Conservation (phyloP, 192 early-diverging fungal species). For the Allomyces arbusculus region DNA sequence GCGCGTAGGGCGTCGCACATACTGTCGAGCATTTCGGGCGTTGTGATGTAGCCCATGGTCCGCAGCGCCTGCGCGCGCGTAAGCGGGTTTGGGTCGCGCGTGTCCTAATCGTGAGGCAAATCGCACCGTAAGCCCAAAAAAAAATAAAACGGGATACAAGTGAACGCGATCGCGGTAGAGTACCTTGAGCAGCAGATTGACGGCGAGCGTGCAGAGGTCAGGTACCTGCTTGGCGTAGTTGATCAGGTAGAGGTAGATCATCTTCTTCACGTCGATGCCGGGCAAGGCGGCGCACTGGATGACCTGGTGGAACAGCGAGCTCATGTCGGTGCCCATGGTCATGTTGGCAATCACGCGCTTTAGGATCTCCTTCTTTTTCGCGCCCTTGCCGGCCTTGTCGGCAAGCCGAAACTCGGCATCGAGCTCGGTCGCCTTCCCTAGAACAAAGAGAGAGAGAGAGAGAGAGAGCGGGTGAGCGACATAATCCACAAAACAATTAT, state of each 20-base stretch:
- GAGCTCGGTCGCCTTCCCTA: constrained; percentile 75
- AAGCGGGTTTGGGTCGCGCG: constrained; percentile 76
- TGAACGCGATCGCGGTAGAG: too few relatives aligned
- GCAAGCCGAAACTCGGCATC: constrained; percentile 66
- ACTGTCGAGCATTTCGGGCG: constrained; percentile 70
- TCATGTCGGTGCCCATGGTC: constrained; percentile 99
- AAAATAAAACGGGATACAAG: too few relatives aligned
- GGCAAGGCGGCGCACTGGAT: constrained; percentile 79
- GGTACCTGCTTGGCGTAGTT: constrained; percentile 86
- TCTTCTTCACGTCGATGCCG: constrained; percentile 64
- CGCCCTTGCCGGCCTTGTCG: constrained; percentile 58
- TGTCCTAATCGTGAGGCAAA: constrained; percentile 33
- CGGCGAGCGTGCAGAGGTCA: constrained; percentile 80
- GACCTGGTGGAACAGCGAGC: constrained; percentile 75
- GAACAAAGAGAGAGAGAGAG: too few relatives aligned
- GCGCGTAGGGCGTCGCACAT: constrained; percentile 69
- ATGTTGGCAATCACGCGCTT: constrained; percentile 98
- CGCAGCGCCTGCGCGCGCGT: constrained; percentile 87
- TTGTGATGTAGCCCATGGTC: constrained; percentile 92
- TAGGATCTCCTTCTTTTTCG: constrained; percentile 62
- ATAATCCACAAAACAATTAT: too few relatives aligned
- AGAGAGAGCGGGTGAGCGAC: too few relatives aligned
- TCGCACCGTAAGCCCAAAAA: neutral
- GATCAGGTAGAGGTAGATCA: constrained; percentile 91
- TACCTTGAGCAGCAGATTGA: constrained; percentile 72